These are phyloP conservation scores for Lolium multiflorum DNA, from an alignment of 176 grass and related monocot genomes.

Conservation along the genomic window DNA sequence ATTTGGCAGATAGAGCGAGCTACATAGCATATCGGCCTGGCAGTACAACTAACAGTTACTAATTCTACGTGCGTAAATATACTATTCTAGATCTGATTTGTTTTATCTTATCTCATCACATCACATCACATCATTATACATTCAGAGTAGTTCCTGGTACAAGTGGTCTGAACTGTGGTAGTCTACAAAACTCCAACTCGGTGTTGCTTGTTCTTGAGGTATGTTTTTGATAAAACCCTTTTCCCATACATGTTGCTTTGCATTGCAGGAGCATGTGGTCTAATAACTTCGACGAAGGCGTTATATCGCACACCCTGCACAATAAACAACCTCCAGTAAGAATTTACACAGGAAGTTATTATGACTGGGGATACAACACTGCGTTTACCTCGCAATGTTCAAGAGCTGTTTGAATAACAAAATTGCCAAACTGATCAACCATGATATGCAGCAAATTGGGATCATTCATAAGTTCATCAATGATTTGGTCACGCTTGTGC, in stretches of 20 bases:
- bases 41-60: constrained; percentile 4
- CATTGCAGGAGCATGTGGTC: constrained; percentile 43
- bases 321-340: constrained; percentile 29
- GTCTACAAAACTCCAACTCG: constrained; percentile 24
- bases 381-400: constrained; percentile 55
- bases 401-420: constrained; percentile 80
- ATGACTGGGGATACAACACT: background rate
- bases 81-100: background rate
- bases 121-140: constrained; percentile 42
- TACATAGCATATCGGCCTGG: constrained; percentile 13
- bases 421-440: constrained; percentile 72
- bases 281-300: constrained; percentile 61
- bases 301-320: constrained; percentile 48
- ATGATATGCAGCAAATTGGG: constrained; percentile 57
- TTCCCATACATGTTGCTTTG: constrained; percentile 62
- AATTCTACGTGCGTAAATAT: constrained; percentile 33
- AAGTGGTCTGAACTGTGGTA: background rate
- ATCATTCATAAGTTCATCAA: constrained; percentile 69
- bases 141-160: constrained; percentile 8
- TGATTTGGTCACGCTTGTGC: constrained; percentile 37
- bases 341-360: constrained; percentile 27
- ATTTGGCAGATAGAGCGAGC: constrained; percentile 32
- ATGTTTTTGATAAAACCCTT: constrained; percentile 66
- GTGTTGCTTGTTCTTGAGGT: constrained; percentile 68
- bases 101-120: background rate